These are phyloP conservation scores for Metarhizium robertsii DNA, from an alignment of 2,329 filamentous ascomycete genomes.

Conservation along the genomic window DNA sequence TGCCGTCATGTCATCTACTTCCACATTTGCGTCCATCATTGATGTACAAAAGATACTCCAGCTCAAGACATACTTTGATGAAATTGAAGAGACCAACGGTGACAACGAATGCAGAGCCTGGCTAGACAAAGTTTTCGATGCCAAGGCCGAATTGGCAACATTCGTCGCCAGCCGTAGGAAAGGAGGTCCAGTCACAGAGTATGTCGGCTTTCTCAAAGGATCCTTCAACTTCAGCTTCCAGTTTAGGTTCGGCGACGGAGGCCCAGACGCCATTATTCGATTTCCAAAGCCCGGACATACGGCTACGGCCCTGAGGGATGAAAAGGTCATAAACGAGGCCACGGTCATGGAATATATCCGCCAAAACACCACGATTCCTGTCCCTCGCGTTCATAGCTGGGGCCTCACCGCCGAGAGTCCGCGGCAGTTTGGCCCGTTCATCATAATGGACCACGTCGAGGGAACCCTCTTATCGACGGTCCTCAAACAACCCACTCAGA, in stretches of 20 bases:
- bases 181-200: slow-evolving; percentile 10
- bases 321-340: slow-evolving; percentile 23
- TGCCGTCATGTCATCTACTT: too few relatives aligned
- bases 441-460: slow-evolving; percentile 22
- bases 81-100: slow-evolving; percentile 12
- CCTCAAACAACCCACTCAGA: slow-evolving; percentile 14
- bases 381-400: slow-evolving; percentile 18
- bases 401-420: slow-evolving; percentile 19
- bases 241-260: slow-evolving; percentile 12
- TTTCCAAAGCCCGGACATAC: slow-evolving; percentile 17
- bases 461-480: slow-evolving; percentile 14
- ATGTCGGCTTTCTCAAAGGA: slow-evolving; percentile 16
- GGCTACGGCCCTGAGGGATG: slow-evolving; percentile 12
- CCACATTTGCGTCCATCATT: too few relatives aligned
- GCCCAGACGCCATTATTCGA: slow-evolving; percentile 15
- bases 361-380: slow-evolving; percentile 20
- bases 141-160: slow-evolving; percentile 11
- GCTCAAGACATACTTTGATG: slow-evolving; percentile 8
- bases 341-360: slow-evolving; percentile 17
- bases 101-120: slow-evolving; percentile 15
- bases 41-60: too few relatives aligned
- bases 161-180: slow-evolving; percentile 13
- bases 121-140: slow-evolving; percentile 10
- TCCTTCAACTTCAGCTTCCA: slow-evolving; percentile 20
- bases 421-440: slow-evolving; percentile 21